These are phyloP conservation scores for Heliosperma pusillum DNA, from an alignment of 148 eudicot species.

Conservation along the genomic window DNA sequence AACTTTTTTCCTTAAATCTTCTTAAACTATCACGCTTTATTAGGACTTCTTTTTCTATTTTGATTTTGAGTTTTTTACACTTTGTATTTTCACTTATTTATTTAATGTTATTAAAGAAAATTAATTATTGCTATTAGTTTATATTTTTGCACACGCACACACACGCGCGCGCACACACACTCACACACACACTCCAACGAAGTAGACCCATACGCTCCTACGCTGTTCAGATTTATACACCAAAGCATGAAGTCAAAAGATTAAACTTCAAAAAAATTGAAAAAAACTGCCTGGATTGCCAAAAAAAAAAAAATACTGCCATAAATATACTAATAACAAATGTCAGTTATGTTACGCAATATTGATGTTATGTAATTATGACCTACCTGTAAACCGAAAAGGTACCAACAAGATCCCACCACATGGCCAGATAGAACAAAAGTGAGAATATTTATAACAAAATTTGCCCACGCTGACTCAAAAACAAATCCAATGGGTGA, in stretches of 20 bases:
- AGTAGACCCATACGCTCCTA: not conserved
- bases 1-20: no score
- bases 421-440: constrained; percentile 72
- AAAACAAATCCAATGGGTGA: constrained; percentile 65
- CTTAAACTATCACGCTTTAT: no score
- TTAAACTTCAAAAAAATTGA: no score
- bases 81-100: no score
- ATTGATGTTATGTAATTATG: not conserved
- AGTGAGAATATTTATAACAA: constrained; percentile 71
- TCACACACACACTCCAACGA: no score
- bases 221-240: not conserved
- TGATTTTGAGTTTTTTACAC: no score
- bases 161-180: no score
- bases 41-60: no score
- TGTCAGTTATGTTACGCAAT: not conserved
- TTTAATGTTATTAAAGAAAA: no score
- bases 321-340: not conserved
- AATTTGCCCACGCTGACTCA: constrained; percentile 80
- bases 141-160: no score
- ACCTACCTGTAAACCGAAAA: constrained; percentile 70
- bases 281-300: not conserved
- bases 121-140: no score
- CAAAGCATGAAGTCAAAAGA: not conserved
- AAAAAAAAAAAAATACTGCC: not conserved
- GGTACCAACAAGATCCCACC: constrained; percentile 86